Conservation (phyloP, 352 stramenopile species). For the Pythium phragmitis region DNA sequence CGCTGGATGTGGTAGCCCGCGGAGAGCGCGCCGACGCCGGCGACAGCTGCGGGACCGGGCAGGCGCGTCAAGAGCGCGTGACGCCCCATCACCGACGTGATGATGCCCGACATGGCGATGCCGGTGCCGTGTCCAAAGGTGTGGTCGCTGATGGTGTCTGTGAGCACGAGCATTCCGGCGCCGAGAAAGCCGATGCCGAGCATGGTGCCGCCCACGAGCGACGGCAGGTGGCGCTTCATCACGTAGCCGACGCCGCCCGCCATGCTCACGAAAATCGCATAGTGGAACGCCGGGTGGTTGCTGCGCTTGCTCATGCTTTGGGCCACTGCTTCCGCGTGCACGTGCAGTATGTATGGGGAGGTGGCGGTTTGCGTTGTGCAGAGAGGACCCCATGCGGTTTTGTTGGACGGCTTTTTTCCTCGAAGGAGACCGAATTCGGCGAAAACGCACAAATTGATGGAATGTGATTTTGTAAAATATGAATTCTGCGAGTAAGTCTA, state of each 20-base stretch:
- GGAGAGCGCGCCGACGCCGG: constrained; percentile 46
- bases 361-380: background rate
- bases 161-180: constrained; percentile 61
- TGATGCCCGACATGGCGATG: constrained; percentile 65
- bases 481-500: constrained; percentile 8
- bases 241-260: constrained; percentile 62
- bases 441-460: background rate
- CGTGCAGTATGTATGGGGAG: no score
- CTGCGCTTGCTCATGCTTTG: constrained; percentile 37
- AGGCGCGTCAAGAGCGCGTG: constrained; percentile 50
- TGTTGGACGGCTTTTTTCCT: constrained; percentile 16
- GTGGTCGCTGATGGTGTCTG: constrained; percentile 69
- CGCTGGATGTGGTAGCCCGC: constrained; percentile 77
- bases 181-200: constrained; percentile 69
- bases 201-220: constrained; percentile 60
- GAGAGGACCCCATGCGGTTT: background rate
- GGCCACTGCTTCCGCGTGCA: background rate
- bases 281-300: constrained; percentile 73
- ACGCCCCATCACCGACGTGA: constrained; percentile 54
- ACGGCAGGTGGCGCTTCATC: constrained; percentile 59
- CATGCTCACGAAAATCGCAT: constrained; percentile 60
- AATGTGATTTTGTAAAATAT: constrained; percentile 26
- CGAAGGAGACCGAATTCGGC: constrained; percentile 25
- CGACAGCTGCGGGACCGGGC: constrained; percentile 41
- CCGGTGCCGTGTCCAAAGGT: constrained; percentile 70